Base-by-base conservation (phyloP, 495 filamentous ascomycete species). In the Daldinia decipiens region DNA sequence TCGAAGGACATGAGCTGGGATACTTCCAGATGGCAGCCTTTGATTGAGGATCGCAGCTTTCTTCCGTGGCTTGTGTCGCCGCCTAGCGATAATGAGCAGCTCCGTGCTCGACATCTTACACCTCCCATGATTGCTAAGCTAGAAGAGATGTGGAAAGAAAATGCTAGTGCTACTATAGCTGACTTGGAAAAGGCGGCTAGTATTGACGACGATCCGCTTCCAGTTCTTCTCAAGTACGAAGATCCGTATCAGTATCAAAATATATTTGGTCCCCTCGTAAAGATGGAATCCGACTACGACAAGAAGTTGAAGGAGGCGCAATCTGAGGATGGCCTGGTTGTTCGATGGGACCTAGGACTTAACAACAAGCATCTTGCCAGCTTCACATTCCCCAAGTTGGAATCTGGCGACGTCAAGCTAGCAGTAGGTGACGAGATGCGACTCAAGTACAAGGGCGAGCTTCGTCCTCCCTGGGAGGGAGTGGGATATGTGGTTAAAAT, bases 1-100 rank as follows among this genome's bases (percentile, higher is more conserved):
- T 93, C 93, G n/a, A 99, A 99, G 82, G 95, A 98, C 75, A 99
- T 99, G 95, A 98, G 95, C 78, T 99, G 95, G 95, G 95, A 99
- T 80, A 95, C 94, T 13, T 97, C 96, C 7, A 89, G 94, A 70
- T 99, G 95, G 95, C 94, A 98, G 73, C 95, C 95, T 3, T 84
- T 99, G 39, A 98, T 99, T 66, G 94, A 98, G 76, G 95, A 99
- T 73, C 93, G 95, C 31, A 95, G 94, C 7, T 99, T 99, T 75
- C 80, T 99, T 27, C 87, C 88, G 39, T 99, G 95, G 95, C 92
- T 99, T 55, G 95, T 99, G 29, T 88, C 89, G 55, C 85, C 90
- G 11, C 95, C 95, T 9, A 91, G 92, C 15, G 95, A 99, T 77
- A 92, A 94, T 68, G 95, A 99, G 79, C 95, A 98, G 79, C 90